phyloP scores from a whole-genome alignment of 495 filamentous ascomycete species.

The Aeminium ludgeri region DNA sequence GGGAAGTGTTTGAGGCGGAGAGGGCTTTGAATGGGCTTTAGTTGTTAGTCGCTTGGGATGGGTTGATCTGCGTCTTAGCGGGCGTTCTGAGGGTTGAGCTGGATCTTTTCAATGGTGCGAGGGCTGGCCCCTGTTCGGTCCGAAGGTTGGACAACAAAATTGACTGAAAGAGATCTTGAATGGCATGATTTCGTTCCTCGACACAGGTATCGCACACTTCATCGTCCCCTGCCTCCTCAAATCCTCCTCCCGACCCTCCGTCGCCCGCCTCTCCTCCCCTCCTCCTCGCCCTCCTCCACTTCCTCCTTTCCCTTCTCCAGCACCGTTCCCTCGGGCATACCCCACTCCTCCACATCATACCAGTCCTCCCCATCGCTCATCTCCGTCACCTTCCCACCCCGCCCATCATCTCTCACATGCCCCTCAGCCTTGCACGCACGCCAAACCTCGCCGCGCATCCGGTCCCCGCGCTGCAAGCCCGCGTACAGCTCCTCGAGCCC shows the following conservation, averaged over 20 bases:
- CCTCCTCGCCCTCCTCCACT: slow-evolving; percentile 15
- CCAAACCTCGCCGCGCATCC: slow-evolving; percentile 60
- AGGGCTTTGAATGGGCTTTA: slow-evolving; percentile 19
- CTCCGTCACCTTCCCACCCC: slow-evolving; percentile 21
- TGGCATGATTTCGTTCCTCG: no score
- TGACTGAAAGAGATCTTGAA: no score
- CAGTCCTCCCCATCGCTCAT: slow-evolving; percentile 23
- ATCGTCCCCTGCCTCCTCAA: no score
- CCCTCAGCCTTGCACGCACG: slow-evolving; percentile 82
- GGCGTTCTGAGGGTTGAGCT: no score
- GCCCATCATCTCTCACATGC: slow-evolving; percentile 39
- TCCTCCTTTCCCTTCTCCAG: slow-evolving; percentile 20
- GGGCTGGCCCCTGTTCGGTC: no score
- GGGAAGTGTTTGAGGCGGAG: slow-evolving; percentile 17
- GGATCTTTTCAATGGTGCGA: no score
- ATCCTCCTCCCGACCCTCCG: slow-evolving; percentile 4
- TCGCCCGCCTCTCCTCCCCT: slow-evolving; percentile 10
- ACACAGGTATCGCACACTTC: no score
- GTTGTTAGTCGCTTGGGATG: not conserved
- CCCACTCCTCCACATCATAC: slow-evolving; percentile 17
- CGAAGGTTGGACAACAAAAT: no score
- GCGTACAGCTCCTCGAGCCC: slow-evolving; percentile 59
- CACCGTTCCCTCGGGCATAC: slow-evolving; percentile 3
- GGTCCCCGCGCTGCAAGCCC: slow-evolving; percentile 57
- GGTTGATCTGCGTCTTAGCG: no score